Conservation (phyloP, 345 rosid genomes). For the Boechera retrofracta region DNA sequence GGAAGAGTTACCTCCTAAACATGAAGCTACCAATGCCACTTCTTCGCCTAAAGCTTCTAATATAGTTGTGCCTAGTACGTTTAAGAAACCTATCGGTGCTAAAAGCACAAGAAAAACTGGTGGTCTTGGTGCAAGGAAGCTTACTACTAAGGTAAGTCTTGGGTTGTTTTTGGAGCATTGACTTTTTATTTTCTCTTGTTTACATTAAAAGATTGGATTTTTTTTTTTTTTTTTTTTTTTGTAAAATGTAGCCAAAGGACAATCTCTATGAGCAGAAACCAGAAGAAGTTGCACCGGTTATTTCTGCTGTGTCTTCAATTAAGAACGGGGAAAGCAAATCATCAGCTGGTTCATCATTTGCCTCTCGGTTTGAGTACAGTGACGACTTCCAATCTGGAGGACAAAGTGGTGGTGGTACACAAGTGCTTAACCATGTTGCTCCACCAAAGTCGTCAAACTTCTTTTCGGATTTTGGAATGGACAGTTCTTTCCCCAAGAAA, state of each 20-base stretch:
- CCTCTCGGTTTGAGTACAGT: slow-evolving; percentile 92
- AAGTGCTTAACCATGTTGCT: slow-evolving; percentile 83
- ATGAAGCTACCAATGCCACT: slow-evolving; percentile 55
- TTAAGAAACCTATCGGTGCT: slow-evolving; percentile 89
- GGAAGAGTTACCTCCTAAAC: slow-evolving; percentile 53
- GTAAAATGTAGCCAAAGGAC: slow-evolving; percentile 66
- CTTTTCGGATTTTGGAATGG: slow-evolving; percentile 95
- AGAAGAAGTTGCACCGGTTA: slow-evolving; percentile 68
- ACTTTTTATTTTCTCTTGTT: neutral
- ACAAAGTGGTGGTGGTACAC: slow-evolving; percentile 56
- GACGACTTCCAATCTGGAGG: slow-evolving; percentile 71
- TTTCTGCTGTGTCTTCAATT: slow-evolving; percentile 59
- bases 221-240: neutral
- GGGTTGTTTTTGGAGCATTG: neutral
- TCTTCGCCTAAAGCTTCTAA: slow-evolving; percentile 65
- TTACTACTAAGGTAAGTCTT: slow-evolving; percentile 69
- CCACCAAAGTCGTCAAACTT: slow-evolving; percentile 90
- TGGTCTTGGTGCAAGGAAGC: slow-evolving; percentile 97
- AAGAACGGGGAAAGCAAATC: slow-evolving; percentile 47
- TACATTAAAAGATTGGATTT: neutral
- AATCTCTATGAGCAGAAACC: slow-evolving; percentile 97
- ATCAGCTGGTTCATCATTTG: slow-evolving; percentile 58
- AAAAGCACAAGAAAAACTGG: slow-evolving; percentile 80
- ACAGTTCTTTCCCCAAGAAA: slow-evolving; percentile 72
- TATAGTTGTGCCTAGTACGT: slow-evolving; percentile 54